Conservation (phyloP, 768 basidiomycete genomes). For the Termitomyces sp. region DNA sequence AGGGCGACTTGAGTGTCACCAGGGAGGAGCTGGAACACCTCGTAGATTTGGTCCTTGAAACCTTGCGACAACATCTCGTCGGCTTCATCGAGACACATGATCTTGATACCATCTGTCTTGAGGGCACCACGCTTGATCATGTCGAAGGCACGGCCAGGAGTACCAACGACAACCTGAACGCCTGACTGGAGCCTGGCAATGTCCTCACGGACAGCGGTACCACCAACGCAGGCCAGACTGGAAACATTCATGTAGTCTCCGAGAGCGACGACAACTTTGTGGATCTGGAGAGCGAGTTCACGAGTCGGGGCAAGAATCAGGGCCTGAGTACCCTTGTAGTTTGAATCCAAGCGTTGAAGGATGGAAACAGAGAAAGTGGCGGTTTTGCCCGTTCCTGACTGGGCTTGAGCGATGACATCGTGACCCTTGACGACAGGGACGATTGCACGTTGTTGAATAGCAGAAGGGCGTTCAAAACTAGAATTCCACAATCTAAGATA, state of each 20-base stretch:
- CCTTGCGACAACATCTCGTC: conserved; percentile 99
- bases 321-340: conserved; percentile 89
- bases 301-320: conserved; percentile 97
- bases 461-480: conserved; percentile 97
- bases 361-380: conserved; percentile 99
- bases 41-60: conserved; percentile 99
- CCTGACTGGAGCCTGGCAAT: conserved; percentile 97
- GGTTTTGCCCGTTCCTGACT: conserved; percentile 99
- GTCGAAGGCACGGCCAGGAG: conserved; percentile 94
- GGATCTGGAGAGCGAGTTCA: conserved; percentile 98
- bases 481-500: not conserved
- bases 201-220: conserved; percentile 97
- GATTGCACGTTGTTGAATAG: conserved; percentile 99
- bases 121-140: conserved; percentile 97
- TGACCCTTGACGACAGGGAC: conserved; percentile 97
- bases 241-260: conserved; percentile 97
- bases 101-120: conserved; percentile 82
- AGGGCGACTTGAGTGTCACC: conserved; percentile 97
- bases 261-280: conserved; percentile 95
- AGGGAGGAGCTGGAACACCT: conserved; percentile 96
- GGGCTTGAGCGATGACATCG: conserved; percentile 98
- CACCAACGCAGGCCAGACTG: conserved; percentile 97
- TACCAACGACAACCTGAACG: conserved; percentile 88
- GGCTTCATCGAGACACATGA: conserved; percentile 98
- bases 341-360: conserved; percentile 53